Base-by-base conservation (phyloP, 2,329 filamentous ascomycete genomes). In the Fusarium chlamydosporum region DNA sequence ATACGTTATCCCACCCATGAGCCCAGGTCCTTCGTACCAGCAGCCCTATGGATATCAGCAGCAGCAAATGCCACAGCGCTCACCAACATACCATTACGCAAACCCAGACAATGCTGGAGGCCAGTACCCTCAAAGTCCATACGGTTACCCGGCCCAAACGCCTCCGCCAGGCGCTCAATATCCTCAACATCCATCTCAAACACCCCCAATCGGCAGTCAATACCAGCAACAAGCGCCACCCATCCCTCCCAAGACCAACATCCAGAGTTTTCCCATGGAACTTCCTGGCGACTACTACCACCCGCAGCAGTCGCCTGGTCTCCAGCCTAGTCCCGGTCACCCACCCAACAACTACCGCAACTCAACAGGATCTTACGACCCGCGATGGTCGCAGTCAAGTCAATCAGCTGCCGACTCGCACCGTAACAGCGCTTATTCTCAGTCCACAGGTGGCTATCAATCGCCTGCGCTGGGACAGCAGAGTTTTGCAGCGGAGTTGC, bases 281-380 rank as follows among this genome's bases (percentile, higher is more conserved):
- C 79, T 86, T 10, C 79, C 83, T 0, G 85, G 85, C 23, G 85
- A 88, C 70, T 85, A 78, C 72, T 82, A 82, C 67, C 78, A 84
- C 43, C 73, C 80, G 0, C 77, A 80, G 50, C 77, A 77, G 20
- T 79, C 81, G 1, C 77, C 78, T 12, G 71, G 59, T 12, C 72
- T 71, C 4, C 77, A 76, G 27, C 69, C 72, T 2, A 64, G 70
- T 52, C 63, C 72, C 1, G 66, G 56, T 33, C 65, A 45, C 7
- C 48, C 47, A 26, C 59, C 67, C 7, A 70, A 50, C 61, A 62
- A 18, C 53, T 75, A 74, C 18, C 72, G 73, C 27, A 65, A 66
- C 50, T 78, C 77, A 2, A 61, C 67, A 38, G 37, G 55, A 0
- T 72, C 70, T 0, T 72, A 69, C 1, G 78, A 79, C n/a, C 75